These are phyloP conservation scores for Arctium minus DNA, from an alignment of 129 eudicot species.

Conservation along the genomic window DNA sequence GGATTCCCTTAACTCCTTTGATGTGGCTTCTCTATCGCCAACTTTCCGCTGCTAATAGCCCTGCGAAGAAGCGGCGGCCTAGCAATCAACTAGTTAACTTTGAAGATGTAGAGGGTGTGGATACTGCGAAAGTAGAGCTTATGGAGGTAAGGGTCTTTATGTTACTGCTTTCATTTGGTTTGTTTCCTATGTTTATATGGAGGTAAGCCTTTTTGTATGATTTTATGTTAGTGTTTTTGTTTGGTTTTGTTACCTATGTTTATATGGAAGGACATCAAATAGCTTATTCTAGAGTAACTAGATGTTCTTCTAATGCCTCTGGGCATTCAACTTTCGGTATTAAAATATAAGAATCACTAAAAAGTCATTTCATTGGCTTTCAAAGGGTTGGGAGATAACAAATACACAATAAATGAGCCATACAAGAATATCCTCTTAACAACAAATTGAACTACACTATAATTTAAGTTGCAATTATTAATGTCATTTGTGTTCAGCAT, in stretches of 20 bases:
- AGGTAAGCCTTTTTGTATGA: neutral
- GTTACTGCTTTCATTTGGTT: neutral
- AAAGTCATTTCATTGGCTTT: neutral
- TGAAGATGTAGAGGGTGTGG: conserved; percentile 98
- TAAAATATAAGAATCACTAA: too few species aligned
- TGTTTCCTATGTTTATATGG: conserved; percentile 1
- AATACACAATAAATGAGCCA: neutral
- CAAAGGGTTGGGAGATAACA: too few species aligned
- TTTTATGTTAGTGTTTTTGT: neutral
- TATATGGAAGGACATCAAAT: conserved; percentile 1
- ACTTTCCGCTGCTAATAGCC: conserved; percentile 81
- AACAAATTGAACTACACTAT: neutral
- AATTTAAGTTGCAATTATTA: neutral
- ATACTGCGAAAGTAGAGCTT: conserved; percentile 94
- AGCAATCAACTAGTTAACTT: conserved; percentile 72
- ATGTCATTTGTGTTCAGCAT: neutral
- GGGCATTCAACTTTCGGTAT: neutral
- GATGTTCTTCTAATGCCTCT: neutral
- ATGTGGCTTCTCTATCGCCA: conserved; percentile 97
- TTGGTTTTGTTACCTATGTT: neutral
- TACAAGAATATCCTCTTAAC: neutral
- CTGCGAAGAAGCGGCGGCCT: conserved; percentile 72
- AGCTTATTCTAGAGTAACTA: neutral
- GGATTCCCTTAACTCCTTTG: conserved; percentile 90
- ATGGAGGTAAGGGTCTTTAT: conserved; percentile 41